phyloP scores from a whole-genome alignment of 306 rosid species.

The Pachyrhizus erosus region DNA sequence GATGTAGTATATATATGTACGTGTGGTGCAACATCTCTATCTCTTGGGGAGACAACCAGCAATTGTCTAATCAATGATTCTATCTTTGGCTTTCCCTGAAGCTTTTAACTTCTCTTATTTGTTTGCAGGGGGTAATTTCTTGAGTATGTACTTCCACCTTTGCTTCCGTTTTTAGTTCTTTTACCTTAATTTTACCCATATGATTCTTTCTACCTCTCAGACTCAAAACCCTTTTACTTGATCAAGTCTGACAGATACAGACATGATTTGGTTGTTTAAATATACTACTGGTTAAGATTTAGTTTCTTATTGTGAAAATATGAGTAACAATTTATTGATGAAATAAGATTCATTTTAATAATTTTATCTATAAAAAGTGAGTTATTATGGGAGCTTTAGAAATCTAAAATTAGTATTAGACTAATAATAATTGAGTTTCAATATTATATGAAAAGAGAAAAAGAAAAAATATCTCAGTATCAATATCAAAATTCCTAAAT shows the following conservation, averaged over 20 bases:
- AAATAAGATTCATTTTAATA: too few species aligned
- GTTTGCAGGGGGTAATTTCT: slow-evolving; percentile 51
- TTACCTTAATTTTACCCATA: not conserved
- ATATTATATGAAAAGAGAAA: not conserved
- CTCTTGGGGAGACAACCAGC: slow-evolving; percentile 54
- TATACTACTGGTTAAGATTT: not conserved
- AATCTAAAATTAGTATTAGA: too few species aligned
- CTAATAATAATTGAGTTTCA: not conserved
- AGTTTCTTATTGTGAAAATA: not conserved
- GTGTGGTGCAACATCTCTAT: slow-evolving; percentile 34
- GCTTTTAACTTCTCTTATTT: slow-evolving; percentile 32
- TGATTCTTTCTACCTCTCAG: not conserved
- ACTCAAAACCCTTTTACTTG: not conserved
- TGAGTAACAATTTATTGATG: not conserved
- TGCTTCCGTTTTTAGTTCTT: slow-evolving; percentile 1
- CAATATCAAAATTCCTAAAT: too few species aligned
- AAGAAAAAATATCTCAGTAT: not conserved
- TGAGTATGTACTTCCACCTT: slow-evolving; percentile 32
- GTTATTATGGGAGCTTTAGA: too few species aligned
- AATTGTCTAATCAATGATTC: slow-evolving; percentile 54
- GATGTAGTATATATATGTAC: not conserved
- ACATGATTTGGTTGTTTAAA: not conserved
- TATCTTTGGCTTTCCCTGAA: slow-evolving; percentile 37
- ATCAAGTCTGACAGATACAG: not conserved
- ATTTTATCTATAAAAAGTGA: too few species aligned